These are phyloP conservation scores for Phyllosticta citriasiana DNA, from an alignment of 2,329 filamentous ascomycete genomes.

Conservation along the genomic window DNA sequence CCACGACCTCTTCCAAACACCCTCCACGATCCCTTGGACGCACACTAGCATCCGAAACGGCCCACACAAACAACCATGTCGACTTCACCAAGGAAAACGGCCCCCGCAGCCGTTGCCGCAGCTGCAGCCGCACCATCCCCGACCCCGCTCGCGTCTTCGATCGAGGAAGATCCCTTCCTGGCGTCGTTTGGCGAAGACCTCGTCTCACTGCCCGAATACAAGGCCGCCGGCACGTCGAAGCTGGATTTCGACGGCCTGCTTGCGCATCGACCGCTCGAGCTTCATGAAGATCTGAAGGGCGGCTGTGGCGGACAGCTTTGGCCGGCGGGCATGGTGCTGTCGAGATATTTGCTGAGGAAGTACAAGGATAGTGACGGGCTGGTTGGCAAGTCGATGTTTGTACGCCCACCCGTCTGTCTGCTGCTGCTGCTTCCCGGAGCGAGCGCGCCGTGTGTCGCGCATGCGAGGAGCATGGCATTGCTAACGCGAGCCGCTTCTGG, in stretches of 20 bases:
- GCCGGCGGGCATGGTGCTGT: slow-evolving; percentile 84
- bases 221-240: slow-evolving; percentile 40
- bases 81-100: not conserved
- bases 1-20: not conserved
- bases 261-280: slow-evolving; percentile 48
- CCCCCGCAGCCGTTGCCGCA: not conserved
- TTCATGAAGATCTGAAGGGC: slow-evolving; percentile 76
- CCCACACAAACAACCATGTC: not conserved
- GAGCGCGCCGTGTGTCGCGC: no score
- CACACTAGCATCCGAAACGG: not conserved
- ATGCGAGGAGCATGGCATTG: slow-evolving; percentile 2
- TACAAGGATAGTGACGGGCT: slow-evolving; percentile 41
- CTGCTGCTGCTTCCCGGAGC: not conserved
- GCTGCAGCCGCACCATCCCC: not conserved
- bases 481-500: slow-evolving; percentile 11
- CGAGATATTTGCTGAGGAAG: slow-evolving; percentile 73
- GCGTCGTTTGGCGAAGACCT: slow-evolving; percentile 44
- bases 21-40: not conserved
- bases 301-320: slow-evolving; percentile 92
- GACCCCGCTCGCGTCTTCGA: not conserved
- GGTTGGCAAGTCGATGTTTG: slow-evolving; percentile 61
- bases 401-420: slow-evolving; percentile 17
- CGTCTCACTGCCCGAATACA: slow-evolving; percentile 43
- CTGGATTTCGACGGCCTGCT: slow-evolving; percentile 67
- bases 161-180: slow-evolving; percentile 15